Evolutionary conservation across 345 rosid species (phyloP), one percentile per base, ranked within the genome.

Genomic region (Bruguiera parviflora): DNA sequence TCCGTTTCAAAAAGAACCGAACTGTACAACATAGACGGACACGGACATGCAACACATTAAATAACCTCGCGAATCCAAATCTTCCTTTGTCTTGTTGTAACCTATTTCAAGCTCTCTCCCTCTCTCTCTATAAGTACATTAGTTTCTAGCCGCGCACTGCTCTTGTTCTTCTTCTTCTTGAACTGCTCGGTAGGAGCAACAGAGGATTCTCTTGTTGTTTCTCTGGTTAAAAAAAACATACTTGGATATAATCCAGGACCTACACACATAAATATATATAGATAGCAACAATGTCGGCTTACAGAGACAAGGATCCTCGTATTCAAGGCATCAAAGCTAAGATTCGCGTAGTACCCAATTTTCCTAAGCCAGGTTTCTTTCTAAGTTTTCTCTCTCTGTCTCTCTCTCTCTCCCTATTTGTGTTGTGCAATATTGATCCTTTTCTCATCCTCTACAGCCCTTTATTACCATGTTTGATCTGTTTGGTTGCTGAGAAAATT

Each of bases 241-340:
- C 61, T 4, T 20, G 27, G 29, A 53, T 43, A 43, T 13, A 13
- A 43, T 43, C 3, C 19, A 43, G 15, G 49, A 15, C 49, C 16
- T 11, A 13, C 49, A 3, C 16, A 43, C 0, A 43, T 13, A 13
- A 0, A 43, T 13, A 53, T 8, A 55, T 13, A 24, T 15, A 53
- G 7, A 53, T 18, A 22, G 55, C 33, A 53, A 78, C 85, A 91
- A 91, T 92, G 97, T 92, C 93, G 72, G 78, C 80, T 63, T 63
- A 70, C 80, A 76, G 73, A 31, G 83, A 70, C 58, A 66, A 81
- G 68, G 81, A 81, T 66, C 79, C 84, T 63, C 77, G 73, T 32
- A 83, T 91, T 76, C 75, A 76, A 39, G 91, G 53, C 61, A 67
- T 75, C 75, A 56, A 61, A 61, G 32, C 71, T 57, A 61, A 56